These are phyloP conservation scores for Lachnellula subtilissima DNA, from an alignment of 2,329 filamentous ascomycete species.

Conservation along the genomic window DNA sequence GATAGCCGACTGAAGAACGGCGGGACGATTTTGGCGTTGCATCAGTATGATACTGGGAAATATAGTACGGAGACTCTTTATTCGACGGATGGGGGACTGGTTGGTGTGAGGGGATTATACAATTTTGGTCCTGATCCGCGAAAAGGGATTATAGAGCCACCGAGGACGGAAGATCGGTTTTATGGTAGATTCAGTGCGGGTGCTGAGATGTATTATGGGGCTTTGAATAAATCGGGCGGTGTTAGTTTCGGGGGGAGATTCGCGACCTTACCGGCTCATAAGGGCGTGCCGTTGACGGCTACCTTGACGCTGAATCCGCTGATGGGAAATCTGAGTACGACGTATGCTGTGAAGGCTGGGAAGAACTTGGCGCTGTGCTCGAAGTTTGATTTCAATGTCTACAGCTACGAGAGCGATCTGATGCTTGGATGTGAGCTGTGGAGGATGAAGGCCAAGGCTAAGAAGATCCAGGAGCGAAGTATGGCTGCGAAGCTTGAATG, in stretches of 20 bases:
- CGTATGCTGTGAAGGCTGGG: slow-evolving; percentile 85
- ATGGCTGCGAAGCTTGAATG: slow-evolving; percentile 52
- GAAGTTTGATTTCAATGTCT: slow-evolving; percentile 94
- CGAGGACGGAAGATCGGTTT: slow-evolving; percentile 49
- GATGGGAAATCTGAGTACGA: slow-evolving; percentile 88
- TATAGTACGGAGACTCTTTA: slow-evolving; percentile 88
- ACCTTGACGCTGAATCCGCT: slow-evolving; percentile 90
- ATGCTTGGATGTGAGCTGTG: slow-evolving; percentile 90
- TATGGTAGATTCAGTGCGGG: slow-evolving; percentile 86
- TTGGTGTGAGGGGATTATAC: slow-evolving; percentile 85
- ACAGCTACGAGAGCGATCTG: slow-evolving; percentile 95
- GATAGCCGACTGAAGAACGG: slow-evolving; percentile 67
- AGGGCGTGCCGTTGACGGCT: slow-evolving; percentile 86
- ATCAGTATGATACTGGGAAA: slow-evolving; percentile 79
- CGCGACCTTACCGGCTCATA: slow-evolving; percentile 74
- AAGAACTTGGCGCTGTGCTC: slow-evolving; percentile 80
- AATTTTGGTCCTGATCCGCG: slow-evolving; percentile 65
- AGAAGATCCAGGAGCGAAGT: slow-evolving; percentile 37
- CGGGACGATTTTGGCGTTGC: slow-evolving; percentile 66
- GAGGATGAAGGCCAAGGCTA: slow-evolving; percentile 49
- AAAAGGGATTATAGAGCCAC: slow-evolving; percentile 20
- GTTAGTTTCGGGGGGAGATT: slow-evolving; percentile 86
- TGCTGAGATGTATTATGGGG: slow-evolving; percentile 91
- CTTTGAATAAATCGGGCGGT: slow-evolving; percentile 88
- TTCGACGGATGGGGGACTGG: slow-evolving; percentile 83